Conservation (phyloP, 1,139 yeast genomes). For the Nakaseomyces bracarensis region DNA sequence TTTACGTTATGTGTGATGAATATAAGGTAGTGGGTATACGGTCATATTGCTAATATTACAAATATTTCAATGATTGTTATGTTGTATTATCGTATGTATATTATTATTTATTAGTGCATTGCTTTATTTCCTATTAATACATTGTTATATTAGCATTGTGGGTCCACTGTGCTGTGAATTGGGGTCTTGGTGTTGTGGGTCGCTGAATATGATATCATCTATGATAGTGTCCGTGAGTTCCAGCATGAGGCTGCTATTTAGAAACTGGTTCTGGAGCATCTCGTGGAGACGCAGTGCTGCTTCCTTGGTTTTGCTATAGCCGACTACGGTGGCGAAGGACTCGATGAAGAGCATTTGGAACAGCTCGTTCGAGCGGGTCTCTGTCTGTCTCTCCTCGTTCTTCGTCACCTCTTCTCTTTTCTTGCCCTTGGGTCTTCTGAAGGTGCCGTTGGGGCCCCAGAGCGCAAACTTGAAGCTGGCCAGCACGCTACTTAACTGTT, state of each 20-base stretch:
- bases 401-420: slow-evolving; percentile 36
- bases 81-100: no score
- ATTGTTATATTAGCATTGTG: no score
- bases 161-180: no score
- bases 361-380: slow-evolving; percentile 51
- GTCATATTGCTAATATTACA: no score
- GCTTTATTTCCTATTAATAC: no score
- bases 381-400: slow-evolving; percentile 45
- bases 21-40: no score
- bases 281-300: slow-evolving; percentile 57
- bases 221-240: slow-evolving; percentile 36
- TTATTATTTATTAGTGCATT: no score
- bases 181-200: no score
- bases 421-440: slow-evolving; percentile 13
- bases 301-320: slow-evolving; percentile 51
- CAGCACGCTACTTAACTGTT: slow-evolving; percentile 42
- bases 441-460: slow-evolving; percentile 42
- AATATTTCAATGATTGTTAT: no score
- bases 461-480: slow-evolving; percentile 39
- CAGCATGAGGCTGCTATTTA: slow-evolving; percentile 58
- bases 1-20: no score
- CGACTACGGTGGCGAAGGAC: slow-evolving; percentile 67
- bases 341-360: slow-evolving; percentile 54
- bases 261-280: slow-evolving; percentile 63
- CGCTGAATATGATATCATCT: neutral